Conservation (phyloP, 2,329 filamentous ascomycete genomes). For the Alternaria novae-zelandiae region DNA sequence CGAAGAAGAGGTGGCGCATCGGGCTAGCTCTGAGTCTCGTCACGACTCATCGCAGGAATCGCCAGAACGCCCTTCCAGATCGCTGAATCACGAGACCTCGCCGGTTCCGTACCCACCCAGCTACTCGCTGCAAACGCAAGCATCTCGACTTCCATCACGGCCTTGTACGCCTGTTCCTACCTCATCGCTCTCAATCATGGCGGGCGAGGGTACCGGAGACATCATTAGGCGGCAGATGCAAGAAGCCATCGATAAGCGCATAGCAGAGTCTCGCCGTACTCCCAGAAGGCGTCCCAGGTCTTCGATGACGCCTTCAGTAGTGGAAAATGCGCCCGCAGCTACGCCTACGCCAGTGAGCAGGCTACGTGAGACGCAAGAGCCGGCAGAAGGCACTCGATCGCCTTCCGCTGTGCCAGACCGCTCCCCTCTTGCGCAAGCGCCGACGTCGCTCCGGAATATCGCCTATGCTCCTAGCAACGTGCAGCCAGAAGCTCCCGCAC, state of each 20-base stretch:
- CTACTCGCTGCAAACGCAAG: slow-evolving; percentile 26
- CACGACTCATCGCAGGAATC: slow-evolving; percentile 45
- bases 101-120: slow-evolving; percentile 30
- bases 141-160: slow-evolving; percentile 27
- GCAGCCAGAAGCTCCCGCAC: slow-evolving; percentile 2
- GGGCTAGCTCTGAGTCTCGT: slow-evolving; percentile 24
- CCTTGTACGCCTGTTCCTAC: slow-evolving; percentile 21
- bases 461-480: slow-evolving; percentile 25
- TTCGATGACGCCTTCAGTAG: slow-evolving; percentile 2
- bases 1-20: slow-evolving; percentile 12
- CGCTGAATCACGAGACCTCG: slow-evolving; percentile 21
- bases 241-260: slow-evolving; percentile 14
- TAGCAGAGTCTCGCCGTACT: slow-evolving; percentile 18
- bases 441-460: slow-evolving; percentile 37
- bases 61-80: slow-evolving; percentile 16
- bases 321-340: not conserved
- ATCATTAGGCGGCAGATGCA: slow-evolving; percentile 11
- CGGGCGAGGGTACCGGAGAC: slow-evolving; percentile 10
- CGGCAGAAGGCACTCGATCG: slow-evolving; percentile 38
- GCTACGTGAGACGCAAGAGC: slow-evolving; percentile 1
- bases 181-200: slow-evolving; percentile 25
- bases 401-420: slow-evolving; percentile 45
- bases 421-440: slow-evolving; percentile 26
- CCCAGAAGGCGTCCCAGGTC: slow-evolving; percentile 10
- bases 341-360: slow-evolving; percentile 3